Percentiles rank a stretch among this genome's conserved stretches.
Evolutionary conservation across 2,329 filamentous ascomycete genomes (phyloP).

Genomic region (Stromatinia cepivora): DNA sequence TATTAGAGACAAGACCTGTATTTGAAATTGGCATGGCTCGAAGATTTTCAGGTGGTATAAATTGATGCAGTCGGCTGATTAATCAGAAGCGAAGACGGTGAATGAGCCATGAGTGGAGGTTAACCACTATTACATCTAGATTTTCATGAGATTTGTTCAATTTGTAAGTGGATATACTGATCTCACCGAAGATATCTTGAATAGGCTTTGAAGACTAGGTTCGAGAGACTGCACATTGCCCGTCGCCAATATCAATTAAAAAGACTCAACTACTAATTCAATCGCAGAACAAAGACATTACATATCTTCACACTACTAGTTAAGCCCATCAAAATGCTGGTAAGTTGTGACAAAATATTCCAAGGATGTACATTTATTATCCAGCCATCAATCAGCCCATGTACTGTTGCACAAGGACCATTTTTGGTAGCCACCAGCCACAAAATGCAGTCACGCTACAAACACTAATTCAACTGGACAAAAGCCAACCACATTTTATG

Average conservation of each 20-base stretch:
- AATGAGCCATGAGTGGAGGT: neutral
- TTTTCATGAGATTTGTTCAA: neutral
- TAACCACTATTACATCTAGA: neutral
- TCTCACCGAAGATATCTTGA: neutral
- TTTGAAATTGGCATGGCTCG: neutral
- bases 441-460: constrained; percentile 1
- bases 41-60: neutral
- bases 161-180: neutral
- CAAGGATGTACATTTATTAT: neutral
- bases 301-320: neutral
- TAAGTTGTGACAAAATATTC: neutral
- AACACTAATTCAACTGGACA: neutral
- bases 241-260: neutral
- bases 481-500: neutral
- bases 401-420: neutral
- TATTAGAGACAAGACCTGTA: neutral
- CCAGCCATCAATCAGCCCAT: neutral
- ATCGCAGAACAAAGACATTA: neutral
- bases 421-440: constrained; percentile 1
- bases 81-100: constrained; percentile 6
- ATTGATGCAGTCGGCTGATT: neutral
- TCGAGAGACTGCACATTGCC: neutral
- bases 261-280: neutral
- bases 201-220: neutral
- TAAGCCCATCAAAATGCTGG: neutral